Evolutionary conservation across 208 protist genomes (phyloP).

Genomic region (Leishmania tropica): DNA sequence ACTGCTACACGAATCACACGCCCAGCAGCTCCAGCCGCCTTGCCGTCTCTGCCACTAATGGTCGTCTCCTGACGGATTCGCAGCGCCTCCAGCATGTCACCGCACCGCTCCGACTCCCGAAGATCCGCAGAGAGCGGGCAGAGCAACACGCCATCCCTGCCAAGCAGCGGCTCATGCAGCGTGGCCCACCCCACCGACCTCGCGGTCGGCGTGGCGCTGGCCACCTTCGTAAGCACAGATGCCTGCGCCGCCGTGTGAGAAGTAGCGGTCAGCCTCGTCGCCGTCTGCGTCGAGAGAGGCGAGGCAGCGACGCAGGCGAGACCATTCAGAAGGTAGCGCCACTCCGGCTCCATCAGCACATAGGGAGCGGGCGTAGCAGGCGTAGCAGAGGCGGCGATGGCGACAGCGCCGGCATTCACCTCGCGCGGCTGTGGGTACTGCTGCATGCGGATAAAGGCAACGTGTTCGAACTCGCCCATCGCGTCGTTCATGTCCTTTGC

Average conservation of each 20-base stretch:
- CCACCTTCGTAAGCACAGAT: background rate
- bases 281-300: background rate
- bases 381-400: background rate
- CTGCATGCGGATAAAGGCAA: conserved; percentile 63
- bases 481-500: conserved; percentile 28
- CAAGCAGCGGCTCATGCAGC: conserved; percentile 54
- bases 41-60: background rate
- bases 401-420: conserved; percentile 9
- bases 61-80: too few species aligned
- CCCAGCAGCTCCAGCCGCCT: background rate
- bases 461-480: conserved; percentile 43
- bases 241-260: background rate
- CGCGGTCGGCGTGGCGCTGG: background rate
- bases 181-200: conserved; percentile 49
- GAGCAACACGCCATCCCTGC: conserved; percentile 56
- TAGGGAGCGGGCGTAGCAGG: background rate
- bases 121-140: conserved; percentile 40
- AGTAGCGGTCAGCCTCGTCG: background rate
- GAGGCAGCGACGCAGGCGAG: conserved; percentile 16
- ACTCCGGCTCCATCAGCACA: conserved; percentile 21
- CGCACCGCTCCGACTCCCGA: conserved; percentile 18
- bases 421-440: conserved; percentile 9
- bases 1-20: conserved; percentile 23
- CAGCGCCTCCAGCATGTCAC: background rate
- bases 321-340: conserved; percentile 20